Percentiles rank a stretch among this genome's conserved stretches.
phyloP scores from a whole-genome alignment of 139 green algal species.

The Volvox africanus region DNA sequence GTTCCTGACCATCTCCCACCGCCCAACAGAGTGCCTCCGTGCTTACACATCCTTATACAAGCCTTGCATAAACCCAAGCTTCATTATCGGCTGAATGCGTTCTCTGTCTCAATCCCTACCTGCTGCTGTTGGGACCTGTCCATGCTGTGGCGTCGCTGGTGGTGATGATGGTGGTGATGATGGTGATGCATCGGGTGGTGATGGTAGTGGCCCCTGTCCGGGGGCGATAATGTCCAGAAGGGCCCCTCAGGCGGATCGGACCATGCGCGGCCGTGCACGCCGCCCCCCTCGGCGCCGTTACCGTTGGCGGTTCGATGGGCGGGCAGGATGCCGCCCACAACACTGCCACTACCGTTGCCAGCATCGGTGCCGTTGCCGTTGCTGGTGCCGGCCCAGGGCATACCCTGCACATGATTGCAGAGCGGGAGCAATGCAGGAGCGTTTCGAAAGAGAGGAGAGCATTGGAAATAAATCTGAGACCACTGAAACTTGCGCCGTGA shows the following conservation, averaged over 20 bases:
- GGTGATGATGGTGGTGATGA: conserved; percentile 15
- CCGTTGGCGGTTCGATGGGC: not conserved
- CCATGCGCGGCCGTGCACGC: not conserved
- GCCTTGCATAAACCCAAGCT: too few species aligned
- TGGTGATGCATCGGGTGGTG: not conserved
- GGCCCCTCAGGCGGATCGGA: not conserved
- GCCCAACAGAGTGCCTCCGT: too few species aligned
- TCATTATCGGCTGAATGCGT: too few species aligned
- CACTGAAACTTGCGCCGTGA: too few species aligned
- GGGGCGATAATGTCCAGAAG: not conserved
- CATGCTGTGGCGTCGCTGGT: conserved; percentile 12
- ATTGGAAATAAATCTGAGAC: too few species aligned
- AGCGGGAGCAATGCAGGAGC: not conserved
- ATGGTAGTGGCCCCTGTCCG: not conserved
- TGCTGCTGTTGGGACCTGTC: not conserved
- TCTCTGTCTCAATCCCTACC: too few species aligned
- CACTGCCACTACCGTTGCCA: conserved; percentile 4
- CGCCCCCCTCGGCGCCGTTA: not conserved
- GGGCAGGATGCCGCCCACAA: not conserved
- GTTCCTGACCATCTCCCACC: too few species aligned
- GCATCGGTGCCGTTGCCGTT: not conserved
- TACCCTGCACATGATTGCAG: not conserved
- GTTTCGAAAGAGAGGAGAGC: not conserved
- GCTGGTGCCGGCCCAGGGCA: not conserved
- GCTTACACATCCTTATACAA: too few species aligned